Evolutionary conservation across 2,329 filamentous ascomycete species (phyloP), one percentile per base, ranked within the genome.

Genomic region (Phialocephala sp.): DNA sequence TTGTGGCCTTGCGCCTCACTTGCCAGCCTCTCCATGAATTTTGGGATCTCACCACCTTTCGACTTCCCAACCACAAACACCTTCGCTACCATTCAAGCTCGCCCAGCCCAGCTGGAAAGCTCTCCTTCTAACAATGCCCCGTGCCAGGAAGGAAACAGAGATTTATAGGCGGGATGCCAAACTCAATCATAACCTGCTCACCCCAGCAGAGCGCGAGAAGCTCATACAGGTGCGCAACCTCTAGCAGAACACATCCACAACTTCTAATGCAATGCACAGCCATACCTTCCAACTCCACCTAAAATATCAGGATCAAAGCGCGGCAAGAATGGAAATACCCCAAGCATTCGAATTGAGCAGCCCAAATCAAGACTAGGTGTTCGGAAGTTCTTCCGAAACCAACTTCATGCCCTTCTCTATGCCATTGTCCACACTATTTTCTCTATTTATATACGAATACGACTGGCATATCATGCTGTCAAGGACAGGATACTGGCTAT

Each of bases 371-470:
- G 81, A 56, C 79, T 89, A 20, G 87, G 87, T 24, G 76, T 91
- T 66, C 85, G 87, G 66, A 84, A 84, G 63, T 87, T 91, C 73
- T 72, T 92, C 52, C 82, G 81, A 67, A 81, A 80, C 61, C 86
- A 90, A 74, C 77, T 94, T 50, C 85, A 93, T 78, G 77, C 88
- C 62, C 77, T 92, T 47, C 77, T 92, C 66, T 93, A 90, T 78
- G 84, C 85, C 66, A 73, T 91, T 64, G 82, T 94, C 71, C 93
- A 97, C 75, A 85, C 90, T 68, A 77, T 97, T 71, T 98, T 97
- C 80, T 94, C 92, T 8, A 82, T 98, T 70, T 96, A 95, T 77
- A 90, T 97, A 71, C 91, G 93, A 68, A 80, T 92, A 65, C 89
- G 94, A 65, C 89, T 93, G 76, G 87, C 88, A 63, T 95, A 93